Conservation (phyloP, 441 rosid genomes). For the Pelargonium myrrhifolium region DNA sequence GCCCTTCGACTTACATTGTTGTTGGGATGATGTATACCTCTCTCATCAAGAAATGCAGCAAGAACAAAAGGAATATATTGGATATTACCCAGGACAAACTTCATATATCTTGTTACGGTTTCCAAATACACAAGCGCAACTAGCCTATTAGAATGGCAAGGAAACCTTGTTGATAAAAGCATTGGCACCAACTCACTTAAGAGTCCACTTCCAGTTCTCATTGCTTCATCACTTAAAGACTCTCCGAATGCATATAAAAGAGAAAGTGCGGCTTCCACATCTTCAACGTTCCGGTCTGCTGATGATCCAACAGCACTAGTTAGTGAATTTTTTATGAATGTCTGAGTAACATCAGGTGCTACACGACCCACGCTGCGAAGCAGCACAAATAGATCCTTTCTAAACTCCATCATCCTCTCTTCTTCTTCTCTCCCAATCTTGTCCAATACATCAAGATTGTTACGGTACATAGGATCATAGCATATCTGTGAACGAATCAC, state of each 20-base stretch:
- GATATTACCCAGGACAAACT: slow-evolving; percentile 66
- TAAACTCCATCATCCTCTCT: slow-evolving; percentile 70
- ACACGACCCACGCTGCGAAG: slow-evolving; percentile 77
- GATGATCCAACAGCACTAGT: slow-evolving; percentile 52
- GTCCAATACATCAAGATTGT: slow-evolving; percentile 63
- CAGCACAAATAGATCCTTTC: slow-evolving; percentile 78
- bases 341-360: slow-evolving; percentile 75
- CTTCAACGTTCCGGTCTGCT: slow-evolving; percentile 68
- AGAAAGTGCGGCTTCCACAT: slow-evolving; percentile 91
- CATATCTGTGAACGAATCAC: slow-evolving; percentile 66
- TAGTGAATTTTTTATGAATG: slow-evolving; percentile 66
- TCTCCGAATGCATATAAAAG: slow-evolving; percentile 87
- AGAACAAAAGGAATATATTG: slow-evolving; percentile 62
- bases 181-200: slow-evolving; percentile 61
- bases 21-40: slow-evolving; percentile 89
- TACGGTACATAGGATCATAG: slow-evolving; percentile 60
- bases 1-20: slow-evolving; percentile 77
- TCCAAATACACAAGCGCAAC: slow-evolving; percentile 88
- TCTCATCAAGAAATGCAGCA: slow-evolving; percentile 78
- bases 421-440: slow-evolving; percentile 88
- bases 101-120: slow-evolving; percentile 65
- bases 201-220: slow-evolving; percentile 59
- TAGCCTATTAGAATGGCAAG: slow-evolving; percentile 78
- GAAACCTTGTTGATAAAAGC: slow-evolving; percentile 66
- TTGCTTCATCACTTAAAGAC: slow-evolving; percentile 63